Evolutionary conservation across 1,139 yeast genomes (phyloP).

Genomic region (Diutina mesorugosa): DNA sequence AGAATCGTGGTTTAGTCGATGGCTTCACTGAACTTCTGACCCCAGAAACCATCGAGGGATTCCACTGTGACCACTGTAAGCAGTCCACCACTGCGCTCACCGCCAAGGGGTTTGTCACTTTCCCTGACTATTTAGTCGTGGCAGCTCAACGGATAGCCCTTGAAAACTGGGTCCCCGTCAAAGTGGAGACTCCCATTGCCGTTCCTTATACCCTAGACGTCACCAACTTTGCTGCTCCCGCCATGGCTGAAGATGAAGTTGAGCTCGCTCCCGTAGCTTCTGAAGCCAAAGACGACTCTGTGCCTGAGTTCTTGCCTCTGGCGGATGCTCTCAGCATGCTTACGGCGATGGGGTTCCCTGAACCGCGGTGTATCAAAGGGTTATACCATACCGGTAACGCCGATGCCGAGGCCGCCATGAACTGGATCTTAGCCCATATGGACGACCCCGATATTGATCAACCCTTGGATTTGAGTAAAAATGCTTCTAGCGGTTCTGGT

Average conservation of each 20-base stretch:
- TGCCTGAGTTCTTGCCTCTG: conserved; percentile 39
- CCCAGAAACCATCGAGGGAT: conserved; percentile 49
- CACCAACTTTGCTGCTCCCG: conserved; percentile 16
- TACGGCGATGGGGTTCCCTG: conserved; percentile 79
- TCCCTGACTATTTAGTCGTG: conserved; percentile 58
- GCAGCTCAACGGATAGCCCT: conserved; percentile 73
- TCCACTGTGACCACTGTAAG: conserved; percentile 51
- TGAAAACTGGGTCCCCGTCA: conserved; percentile 84
- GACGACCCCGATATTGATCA: conserved; percentile 72
- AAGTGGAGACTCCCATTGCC: conserved; percentile 60
- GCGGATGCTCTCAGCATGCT: conserved; percentile 41
- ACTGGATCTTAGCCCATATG: conserved; percentile 83
- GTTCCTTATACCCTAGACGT: conserved; percentile 37
- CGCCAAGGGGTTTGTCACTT: conserved; percentile 40
- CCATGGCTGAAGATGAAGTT: conserved; percentile 26
- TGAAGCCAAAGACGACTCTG: not conserved
- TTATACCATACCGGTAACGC: conserved; percentile 60
- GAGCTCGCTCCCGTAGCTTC: conserved; percentile 10
- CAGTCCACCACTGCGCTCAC: conserved; percentile 31
- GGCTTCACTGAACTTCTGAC: conserved; percentile 33
- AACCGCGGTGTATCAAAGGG: conserved; percentile 52
- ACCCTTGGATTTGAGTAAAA: conserved; percentile 22
- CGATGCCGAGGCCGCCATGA: conserved; percentile 69
- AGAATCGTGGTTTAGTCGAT: conserved; percentile 28
- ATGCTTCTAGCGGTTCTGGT: not conserved